Evolutionary conservation across 495 filamentous ascomycete genomes (phyloP), one percentile per base, ranked within the genome.

Genomic region (Neurospora sp.): DNA sequence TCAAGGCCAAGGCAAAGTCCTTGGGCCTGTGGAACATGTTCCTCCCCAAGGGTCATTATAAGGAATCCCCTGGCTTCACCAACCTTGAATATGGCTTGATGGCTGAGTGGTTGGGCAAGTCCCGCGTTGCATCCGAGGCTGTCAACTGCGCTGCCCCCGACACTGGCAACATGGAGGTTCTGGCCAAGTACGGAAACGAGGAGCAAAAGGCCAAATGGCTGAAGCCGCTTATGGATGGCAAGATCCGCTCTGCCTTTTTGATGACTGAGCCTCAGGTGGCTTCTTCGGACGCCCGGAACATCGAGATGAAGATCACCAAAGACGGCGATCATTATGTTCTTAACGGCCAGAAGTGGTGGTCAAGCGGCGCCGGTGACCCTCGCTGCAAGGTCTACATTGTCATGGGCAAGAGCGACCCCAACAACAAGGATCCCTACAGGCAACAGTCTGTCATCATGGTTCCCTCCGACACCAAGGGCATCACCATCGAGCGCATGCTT

Each of bases 21-120:
- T 85, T 94, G n/a, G 96, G 96, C 0, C 86, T 99, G 61, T 99
- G 96, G 96, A 99, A 99, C 81, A 92, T 99, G 89, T 99, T 99
- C 86, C 82, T 99, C 73, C 92, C 95, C 68, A 95, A 93, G 83
- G 93, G 89, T 75, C 94, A 98, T 83, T 98, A 97, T 87, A 92
- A 89, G 74, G 92, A 98, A 82, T 95, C 94, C 18, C 94, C 95
- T 5, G 94, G 94, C 41, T 95, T 92, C 82, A 92, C 88, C 12
- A 97, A 97, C 80, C 85, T 97, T 22, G 94, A 97, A 80, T 97
- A 97, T 77, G 94, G 93, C 4, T 81, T 97, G 80, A 97, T 97
- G 91, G 94, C 94, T 31, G 94, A 97, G 82, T 89, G 91, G 79
- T 83, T 97, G 78, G 94, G 94, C 72, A 93, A 89, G 83, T 94